Evolutionary conservation across 768 basidiomycete genomes (phyloP).

Genomic region (Botryobasidium botryosum): DNA sequence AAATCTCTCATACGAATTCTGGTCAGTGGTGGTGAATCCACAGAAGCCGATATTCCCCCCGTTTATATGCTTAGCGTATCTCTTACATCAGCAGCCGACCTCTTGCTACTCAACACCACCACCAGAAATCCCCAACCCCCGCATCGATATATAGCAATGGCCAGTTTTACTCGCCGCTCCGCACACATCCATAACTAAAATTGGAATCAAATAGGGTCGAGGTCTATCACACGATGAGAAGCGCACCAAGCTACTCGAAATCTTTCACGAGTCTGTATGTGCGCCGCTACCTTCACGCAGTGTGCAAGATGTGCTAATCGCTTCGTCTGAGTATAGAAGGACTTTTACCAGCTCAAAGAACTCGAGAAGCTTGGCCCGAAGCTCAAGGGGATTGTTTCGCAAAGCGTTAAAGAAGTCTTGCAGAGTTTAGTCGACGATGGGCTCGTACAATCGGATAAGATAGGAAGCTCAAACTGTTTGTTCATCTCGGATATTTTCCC

Average conservation of each 20-base stretch:
- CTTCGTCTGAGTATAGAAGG: constrained; percentile 35
- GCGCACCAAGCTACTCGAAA: constrained; percentile 71
- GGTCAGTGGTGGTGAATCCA: no score
- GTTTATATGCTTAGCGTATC: no score
- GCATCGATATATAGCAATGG: no score
- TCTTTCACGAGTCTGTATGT: constrained; percentile 78
- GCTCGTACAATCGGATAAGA: constrained; percentile 77
- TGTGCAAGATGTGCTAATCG: background rate
- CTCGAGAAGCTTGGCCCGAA: constrained; percentile 80
- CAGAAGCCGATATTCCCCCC: no score
- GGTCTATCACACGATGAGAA: constrained; percentile 86
- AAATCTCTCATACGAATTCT: no score
- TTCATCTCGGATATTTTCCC: constrained; percentile 4
- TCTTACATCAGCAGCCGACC: no score
- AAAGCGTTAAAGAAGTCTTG: constrained; percentile 82
- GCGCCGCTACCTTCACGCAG: constrained; percentile 5
- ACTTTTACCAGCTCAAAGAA: constrained; percentile 86
- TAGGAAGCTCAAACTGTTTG: constrained; percentile 87
- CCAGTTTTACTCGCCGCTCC: no score
- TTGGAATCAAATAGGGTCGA: no score
- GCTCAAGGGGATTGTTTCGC: constrained; percentile 39
- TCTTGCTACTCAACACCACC: no score
- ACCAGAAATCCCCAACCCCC: no score
- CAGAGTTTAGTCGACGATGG: constrained; percentile 78
- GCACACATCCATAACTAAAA: no score